Evolutionary conservation across 2,329 filamentous ascomycete species (phyloP).

Genomic region (Acarospora socialis): DNA sequence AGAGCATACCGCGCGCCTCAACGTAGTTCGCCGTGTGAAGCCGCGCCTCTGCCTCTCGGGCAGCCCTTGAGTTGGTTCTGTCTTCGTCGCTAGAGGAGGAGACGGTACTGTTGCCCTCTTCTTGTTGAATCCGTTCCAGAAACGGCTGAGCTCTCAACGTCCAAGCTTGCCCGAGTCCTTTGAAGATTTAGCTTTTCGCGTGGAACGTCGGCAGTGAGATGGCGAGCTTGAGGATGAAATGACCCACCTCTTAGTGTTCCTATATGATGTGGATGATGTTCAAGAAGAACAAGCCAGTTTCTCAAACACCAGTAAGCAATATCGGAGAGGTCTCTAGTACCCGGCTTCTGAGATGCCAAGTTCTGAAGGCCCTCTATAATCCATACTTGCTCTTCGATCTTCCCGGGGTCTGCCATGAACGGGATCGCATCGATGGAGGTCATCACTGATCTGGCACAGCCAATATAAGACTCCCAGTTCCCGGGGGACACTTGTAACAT

Average conservation of each 20-base stretch:
- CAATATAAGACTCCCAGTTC: too few species aligned
- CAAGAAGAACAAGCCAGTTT: slow-evolving; percentile 32
- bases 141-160: slow-evolving; percentile 36
- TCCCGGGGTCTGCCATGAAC: slow-evolving; percentile 24
- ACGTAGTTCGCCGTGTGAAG: slow-evolving; percentile 32
- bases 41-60: slow-evolving; percentile 24
- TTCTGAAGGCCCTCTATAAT: slow-evolving; percentile 33
- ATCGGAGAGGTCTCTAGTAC: slow-evolving; percentile 31
- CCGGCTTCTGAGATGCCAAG: slow-evolving; percentile 35
- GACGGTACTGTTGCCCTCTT: slow-evolving; percentile 19
- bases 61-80: slow-evolving; percentile 18
- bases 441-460: slow-evolving; percentile 26
- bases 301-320: slow-evolving; percentile 36
- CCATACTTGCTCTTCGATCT: slow-evolving; percentile 27
- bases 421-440: slow-evolving; percentile 24
- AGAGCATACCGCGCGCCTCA: slow-evolving; percentile 36
- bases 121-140: slow-evolving; percentile 33
- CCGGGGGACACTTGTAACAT: too few species aligned
- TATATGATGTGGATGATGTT: slow-evolving; percentile 30
- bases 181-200: slow-evolving; percentile 3
- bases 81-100: slow-evolving; percentile 17
- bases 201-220: slow-evolving; percentile 1
- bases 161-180: slow-evolving; percentile 38
- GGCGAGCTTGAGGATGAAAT: slow-evolving; percentile 3
- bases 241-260: slow-evolving; percentile 29